phyloP scores from a whole-genome alignment of 306 rosid species.

The Styphnolobium japonicum region DNA sequence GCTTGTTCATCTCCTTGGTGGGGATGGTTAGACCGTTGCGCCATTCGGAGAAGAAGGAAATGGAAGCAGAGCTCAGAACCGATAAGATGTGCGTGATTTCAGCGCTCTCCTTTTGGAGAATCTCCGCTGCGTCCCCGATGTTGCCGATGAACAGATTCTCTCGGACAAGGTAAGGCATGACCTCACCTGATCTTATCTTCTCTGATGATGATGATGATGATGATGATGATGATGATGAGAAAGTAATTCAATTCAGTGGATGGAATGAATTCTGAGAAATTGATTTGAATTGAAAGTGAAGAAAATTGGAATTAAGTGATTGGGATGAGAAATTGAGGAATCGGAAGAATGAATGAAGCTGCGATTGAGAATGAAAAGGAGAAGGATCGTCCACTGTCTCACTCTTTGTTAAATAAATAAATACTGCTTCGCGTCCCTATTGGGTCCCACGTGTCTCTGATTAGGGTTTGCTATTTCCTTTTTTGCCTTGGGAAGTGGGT shows the following conservation, averaged over 20 bases:
- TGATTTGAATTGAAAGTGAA: not conserved
- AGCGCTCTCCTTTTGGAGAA: constrained; percentile 55
- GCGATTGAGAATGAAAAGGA: too few species aligned
- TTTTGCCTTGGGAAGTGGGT: not conserved
- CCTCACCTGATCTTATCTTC: not conserved
- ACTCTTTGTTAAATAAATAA: not conserved
- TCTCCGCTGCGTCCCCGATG: constrained; percentile 72
- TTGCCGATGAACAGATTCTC: constrained; percentile 78
- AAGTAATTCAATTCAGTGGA: not conserved
- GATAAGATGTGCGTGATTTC: constrained; percentile 73
- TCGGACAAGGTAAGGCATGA: constrained; percentile 82
- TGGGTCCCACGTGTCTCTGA: not conserved
- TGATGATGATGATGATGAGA: too few species aligned
- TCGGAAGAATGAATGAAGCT: not conserved
- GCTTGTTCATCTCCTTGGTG: constrained; percentile 56
- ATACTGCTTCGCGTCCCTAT: not conserved
- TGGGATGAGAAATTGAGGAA: not conserved
- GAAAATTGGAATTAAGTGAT: not conserved
- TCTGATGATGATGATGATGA: too few species aligned
- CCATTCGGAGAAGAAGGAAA: constrained; percentile 85
- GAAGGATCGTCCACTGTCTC: not conserved
- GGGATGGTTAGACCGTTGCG: constrained; percentile 51
- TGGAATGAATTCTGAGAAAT: too few species aligned
- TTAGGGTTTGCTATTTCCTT: not conserved
- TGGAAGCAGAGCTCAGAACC: constrained; percentile 75